phyloP scores from a whole-genome alignment of 129 eudicot species.

The Mikania micrantha region DNA sequence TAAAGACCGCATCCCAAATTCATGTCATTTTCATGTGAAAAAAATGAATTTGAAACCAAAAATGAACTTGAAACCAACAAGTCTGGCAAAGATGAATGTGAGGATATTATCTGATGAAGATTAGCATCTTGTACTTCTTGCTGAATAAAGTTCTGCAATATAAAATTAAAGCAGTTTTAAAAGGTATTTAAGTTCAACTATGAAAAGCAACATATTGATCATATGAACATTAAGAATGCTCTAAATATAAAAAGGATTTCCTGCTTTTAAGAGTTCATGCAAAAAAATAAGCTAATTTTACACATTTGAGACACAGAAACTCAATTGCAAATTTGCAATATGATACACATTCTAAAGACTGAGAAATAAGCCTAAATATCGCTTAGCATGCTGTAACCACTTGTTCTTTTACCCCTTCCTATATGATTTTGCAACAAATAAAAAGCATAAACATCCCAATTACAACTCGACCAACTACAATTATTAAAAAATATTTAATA shows the following conservation, averaged over 20 bases:
- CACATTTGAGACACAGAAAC: constrained; percentile 2
- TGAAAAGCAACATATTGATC: constrained; percentile 3
- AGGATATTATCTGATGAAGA: constrained; percentile 22
- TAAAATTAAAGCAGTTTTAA: constrained; percentile 19
- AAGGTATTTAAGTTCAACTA: constrained; percentile 6
- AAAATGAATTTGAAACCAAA: constrained; percentile 12
- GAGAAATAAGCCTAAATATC: not conserved
- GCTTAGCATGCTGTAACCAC: not conserved
- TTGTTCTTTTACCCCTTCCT: constrained; percentile 14
- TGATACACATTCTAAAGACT: not conserved
- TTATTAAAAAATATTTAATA: not conserved
- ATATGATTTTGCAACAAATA: constrained; percentile 11
- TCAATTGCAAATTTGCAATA: constrained; percentile 5
- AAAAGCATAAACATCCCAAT: constrained; percentile 11
- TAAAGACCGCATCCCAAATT: constrained; percentile 16
- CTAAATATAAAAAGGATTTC: not conserved
- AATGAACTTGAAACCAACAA: no score
- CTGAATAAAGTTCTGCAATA: constrained; percentile 19
- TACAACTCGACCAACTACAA: not conserved
- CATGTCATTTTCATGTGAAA: constrained; percentile 14
- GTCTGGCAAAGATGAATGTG: constrained; percentile 20
- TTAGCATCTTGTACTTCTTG: constrained; percentile 23
- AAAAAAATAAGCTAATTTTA: not conserved
- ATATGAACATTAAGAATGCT: constrained; percentile 7
- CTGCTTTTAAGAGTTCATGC: not conserved